These are phyloP conservation scores for Hortiboletus rubellus DNA, from an alignment of 1,284 basidiomycete genomes.

Conservation along the genomic window DNA sequence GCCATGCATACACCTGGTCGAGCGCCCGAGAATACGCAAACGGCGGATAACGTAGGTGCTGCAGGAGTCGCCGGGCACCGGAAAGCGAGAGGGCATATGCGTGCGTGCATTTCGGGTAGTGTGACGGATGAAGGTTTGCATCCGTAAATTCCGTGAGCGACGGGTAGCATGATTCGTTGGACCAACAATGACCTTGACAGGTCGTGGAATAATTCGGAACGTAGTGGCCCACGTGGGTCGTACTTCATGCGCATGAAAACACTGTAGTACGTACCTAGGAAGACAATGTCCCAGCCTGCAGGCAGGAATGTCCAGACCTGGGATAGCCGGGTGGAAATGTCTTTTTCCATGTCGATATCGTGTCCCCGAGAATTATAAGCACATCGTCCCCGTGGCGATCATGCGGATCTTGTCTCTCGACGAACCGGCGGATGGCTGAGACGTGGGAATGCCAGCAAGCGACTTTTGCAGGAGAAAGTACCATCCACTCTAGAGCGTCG, in stretches of 20 bases:
- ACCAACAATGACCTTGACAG: constrained; percentile 68
- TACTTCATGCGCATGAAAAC: background rate
- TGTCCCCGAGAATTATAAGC: constrained; percentile 72
- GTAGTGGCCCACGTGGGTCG: background rate
- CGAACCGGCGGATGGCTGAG: constrained; percentile 49
- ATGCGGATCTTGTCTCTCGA: constrained; percentile 23
- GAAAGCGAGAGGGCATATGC: constrained; percentile 58
- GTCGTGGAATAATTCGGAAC: constrained; percentile 1
- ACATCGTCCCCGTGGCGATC: constrained; percentile 31
- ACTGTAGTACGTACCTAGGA: constrained; percentile 55
- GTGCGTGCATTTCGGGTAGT: constrained; percentile 65
- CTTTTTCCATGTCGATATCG: constrained; percentile 76
- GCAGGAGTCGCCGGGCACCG: constrained; percentile 55
- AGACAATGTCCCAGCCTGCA: constrained; percentile 70
- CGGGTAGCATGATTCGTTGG: constrained; percentile 51
- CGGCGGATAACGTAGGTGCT: constrained; percentile 55
- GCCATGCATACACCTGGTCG: constrained; percentile 73
- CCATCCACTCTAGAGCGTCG: constrained; percentile 44
- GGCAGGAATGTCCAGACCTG: constrained; percentile 60
- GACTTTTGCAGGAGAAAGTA: constrained; percentile 58
- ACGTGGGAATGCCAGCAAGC: constrained; percentile 79
- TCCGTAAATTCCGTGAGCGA: constrained; percentile 25
- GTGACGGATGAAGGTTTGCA: constrained; percentile 52
- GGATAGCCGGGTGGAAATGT: constrained; percentile 52
- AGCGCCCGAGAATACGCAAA: constrained; percentile 78